Evolutionary conservation across 139 green algal species (phyloP).

Genomic region (Coelastrella sp.): DNA sequence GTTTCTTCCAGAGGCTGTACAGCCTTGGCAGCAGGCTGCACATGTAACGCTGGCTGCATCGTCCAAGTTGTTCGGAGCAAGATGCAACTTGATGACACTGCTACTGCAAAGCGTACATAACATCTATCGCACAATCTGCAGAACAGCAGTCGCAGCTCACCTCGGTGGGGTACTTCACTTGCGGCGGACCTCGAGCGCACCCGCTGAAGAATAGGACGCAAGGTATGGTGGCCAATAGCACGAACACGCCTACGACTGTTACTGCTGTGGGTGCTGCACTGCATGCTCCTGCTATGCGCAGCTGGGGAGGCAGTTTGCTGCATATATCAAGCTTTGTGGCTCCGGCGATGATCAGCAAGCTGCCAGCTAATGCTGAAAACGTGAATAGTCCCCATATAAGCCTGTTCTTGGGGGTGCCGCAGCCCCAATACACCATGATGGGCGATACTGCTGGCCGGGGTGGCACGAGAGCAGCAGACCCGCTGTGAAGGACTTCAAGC

Average conservation of each 20-base stretch:
- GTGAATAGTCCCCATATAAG: constrained; percentile 14
- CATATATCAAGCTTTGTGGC: constrained; percentile 16
- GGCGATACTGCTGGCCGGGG: neutral
- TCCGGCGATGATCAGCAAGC: constrained; percentile 25
- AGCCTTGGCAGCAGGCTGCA: too few species aligned
- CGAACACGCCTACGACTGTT: constrained; percentile 25
- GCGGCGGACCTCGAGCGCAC: constrained; percentile 10
- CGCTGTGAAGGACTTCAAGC: too few species aligned
- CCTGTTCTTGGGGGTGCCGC: constrained; percentile 6
- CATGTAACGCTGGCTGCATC: too few species aligned
- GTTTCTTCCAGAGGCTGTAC: too few species aligned
- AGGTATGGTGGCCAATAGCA: constrained; percentile 14
- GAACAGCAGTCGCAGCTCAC: neutral
- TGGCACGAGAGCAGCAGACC: neutral
- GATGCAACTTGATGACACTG: too few species aligned
- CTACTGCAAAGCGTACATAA: too few species aligned
- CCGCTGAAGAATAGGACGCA: constrained; percentile 38
- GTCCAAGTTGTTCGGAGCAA: too few species aligned
- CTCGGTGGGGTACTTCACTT: neutral
- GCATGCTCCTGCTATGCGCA: constrained; percentile 33
- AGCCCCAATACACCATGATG: constrained; percentile 44
- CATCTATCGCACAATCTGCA: too few species aligned
- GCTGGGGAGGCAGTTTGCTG: neutral
- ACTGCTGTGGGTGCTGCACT: constrained; percentile 3
- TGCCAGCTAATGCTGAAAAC: neutral